Evolutionary conservation across 2,329 filamentous ascomycete genomes (phyloP).

Genomic region (Trichoderma citrinoviride): DNA sequence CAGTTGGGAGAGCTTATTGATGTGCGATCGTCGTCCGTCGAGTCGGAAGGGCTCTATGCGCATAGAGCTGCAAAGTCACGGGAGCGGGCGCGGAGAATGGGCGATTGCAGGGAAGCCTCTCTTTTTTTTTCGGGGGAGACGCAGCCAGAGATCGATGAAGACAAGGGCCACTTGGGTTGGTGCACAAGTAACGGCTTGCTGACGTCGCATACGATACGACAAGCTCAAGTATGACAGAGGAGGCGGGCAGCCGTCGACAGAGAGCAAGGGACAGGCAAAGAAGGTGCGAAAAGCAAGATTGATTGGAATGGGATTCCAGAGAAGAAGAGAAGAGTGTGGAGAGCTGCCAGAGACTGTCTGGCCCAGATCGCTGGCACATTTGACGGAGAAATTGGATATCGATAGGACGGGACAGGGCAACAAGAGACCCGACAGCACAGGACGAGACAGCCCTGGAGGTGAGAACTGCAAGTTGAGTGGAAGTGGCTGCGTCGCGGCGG

Average conservation of each 20-base stretch:
- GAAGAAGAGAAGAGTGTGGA: background rate
- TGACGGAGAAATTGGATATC: background rate
- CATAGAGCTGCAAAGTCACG: conserved; percentile 15
- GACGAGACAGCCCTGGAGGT: background rate
- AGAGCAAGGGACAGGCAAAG: background rate
- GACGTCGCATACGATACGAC: conserved; percentile 11
- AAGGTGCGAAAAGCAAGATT: background rate
- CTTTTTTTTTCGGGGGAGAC: background rate
- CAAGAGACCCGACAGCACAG: background rate
- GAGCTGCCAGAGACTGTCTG: background rate
- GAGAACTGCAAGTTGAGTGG: background rate
- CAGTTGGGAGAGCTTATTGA: background rate
- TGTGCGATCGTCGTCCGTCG: conserved; percentile 3
- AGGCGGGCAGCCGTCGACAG: background rate
- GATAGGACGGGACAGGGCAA: background rate
- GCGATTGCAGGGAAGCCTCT: conserved; percentile 21
- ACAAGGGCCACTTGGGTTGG: conserved; percentile 17
- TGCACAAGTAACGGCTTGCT: background rate
- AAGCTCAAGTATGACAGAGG: background rate
- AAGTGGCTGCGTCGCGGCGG: background rate
- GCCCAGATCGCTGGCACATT: background rate
- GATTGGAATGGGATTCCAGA: background rate
- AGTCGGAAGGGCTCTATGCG: conserved; percentile 9
- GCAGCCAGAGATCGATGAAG: conserved; percentile 18
- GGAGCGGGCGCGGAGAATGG: conserved; percentile 13